Evolutionary conservation across 768 basidiomycete genomes (phyloP), one percentile per base, ranked within the genome.

Genomic region (Pisolithus microcarpus): DNA sequence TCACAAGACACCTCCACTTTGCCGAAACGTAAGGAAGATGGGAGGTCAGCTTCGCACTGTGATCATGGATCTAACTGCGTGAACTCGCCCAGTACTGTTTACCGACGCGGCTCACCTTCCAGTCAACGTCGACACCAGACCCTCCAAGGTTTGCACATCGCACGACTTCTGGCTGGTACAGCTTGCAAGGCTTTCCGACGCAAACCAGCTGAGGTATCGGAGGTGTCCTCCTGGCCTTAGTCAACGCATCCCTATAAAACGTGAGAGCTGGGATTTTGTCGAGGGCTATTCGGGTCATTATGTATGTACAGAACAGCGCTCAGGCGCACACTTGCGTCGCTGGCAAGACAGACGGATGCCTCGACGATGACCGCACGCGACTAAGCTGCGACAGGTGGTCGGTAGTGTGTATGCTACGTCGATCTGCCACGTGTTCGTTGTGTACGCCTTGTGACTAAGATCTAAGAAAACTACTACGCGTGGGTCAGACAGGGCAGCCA

Each of bases 21-120:
- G 15, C 94, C 94, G 50, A 97, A 86, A 16, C 92, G 78, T 49
- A 95, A 65, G 8, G 81, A 72, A 45, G 84, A 82, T 8, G 93
- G 94, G 6, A 97, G 72, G 63, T 97, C 93, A 34, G 91, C 85
- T 66, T 91, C 85, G 61, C 93, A 96, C 86, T 92, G 56, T 19
- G 50, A n/a, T 18, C 53, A 26, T 47, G 16, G 36, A 43, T 26
- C 45, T 46, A 16, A 49, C 39, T 26, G 31, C 23, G 39, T 34
- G 42, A 45, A 30, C 46, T 52, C 52, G 42, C 13, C 28, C 40
- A 44, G 43, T 24, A 23, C 6, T 46, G 34, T 34, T 34, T 15
- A 15, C 34, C 18, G 42, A 40, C 30, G 31, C 13, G 15, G 69
- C 76, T 58, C 59, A 84, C 89, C 78, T 88, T 90, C 94, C 94